Conservation (phyloP, 164 flowering plant species). For the Kingdonia uniflora region DNA sequence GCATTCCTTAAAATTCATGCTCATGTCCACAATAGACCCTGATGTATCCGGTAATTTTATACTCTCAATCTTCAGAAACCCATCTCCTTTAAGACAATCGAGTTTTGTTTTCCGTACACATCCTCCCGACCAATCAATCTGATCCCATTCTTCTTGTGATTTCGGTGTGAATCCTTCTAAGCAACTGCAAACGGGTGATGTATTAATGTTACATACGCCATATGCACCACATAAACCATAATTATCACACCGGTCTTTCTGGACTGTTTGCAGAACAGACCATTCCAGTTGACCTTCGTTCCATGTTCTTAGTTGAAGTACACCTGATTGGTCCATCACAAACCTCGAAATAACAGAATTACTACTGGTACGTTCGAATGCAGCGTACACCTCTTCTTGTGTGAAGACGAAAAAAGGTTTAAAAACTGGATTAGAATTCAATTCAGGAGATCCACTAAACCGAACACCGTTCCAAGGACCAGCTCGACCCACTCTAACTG, state of each 20-base stretch:
- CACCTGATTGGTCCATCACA: too few species aligned
- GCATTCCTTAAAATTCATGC: constrained; percentile 19
- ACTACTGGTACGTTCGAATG: background rate
- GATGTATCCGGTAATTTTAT: constrained; percentile 31
- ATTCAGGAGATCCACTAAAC: constrained; percentile 14
- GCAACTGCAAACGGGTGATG: too few species aligned
- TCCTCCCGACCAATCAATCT: constrained; percentile 12
- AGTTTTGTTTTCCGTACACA: constrained; percentile 15
- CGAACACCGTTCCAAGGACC: too few species aligned
- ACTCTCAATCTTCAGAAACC: constrained; percentile 12
- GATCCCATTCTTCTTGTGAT: constrained; percentile 21
- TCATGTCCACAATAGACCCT: constrained; percentile 9
- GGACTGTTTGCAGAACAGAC: too few species aligned
- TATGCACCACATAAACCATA: too few species aligned
- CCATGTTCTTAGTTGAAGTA: constrained; percentile 12
- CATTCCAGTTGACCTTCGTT: constrained; percentile 5
- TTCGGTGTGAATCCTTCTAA: too few species aligned
- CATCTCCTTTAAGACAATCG: constrained; percentile 16
- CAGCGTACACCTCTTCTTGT: constrained; percentile 2
- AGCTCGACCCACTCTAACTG: too few species aligned
- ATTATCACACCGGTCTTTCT: too few species aligned
- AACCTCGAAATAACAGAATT: background rate
- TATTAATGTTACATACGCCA: too few species aligned
- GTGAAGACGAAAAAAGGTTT: background rate
- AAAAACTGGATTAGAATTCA: constrained; percentile 8